Percentiles rank a stretch among this genome's conserved stretches.
Conservation (phyloP, 805 yeast genomes). For the Tetrapisispora pingtungensis region DNA sequence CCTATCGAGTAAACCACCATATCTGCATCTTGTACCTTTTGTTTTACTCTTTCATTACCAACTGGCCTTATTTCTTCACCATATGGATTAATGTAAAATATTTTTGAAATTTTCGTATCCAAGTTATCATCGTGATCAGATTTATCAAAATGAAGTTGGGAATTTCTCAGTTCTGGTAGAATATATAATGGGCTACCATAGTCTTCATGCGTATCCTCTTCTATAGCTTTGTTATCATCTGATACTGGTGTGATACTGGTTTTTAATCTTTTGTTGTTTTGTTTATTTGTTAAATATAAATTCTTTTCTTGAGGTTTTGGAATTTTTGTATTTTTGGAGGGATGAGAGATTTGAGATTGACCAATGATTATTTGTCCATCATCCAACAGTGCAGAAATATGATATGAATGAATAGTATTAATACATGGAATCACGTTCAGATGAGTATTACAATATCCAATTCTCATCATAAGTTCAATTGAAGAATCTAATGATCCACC, state of each 20-base stretch:
- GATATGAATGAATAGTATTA: constrained; percentile 76
- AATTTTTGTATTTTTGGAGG: constrained; percentile 26
- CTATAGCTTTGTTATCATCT: constrained; percentile 6
- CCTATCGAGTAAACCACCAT: constrained; percentile 73
- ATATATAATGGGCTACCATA: constrained; percentile 38
- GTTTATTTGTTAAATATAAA: not conserved
- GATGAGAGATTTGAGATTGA: constrained; percentile 90
- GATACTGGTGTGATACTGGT: not conserved
- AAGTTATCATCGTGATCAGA: constrained; percentile 44
- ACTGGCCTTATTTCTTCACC: constrained; percentile 78
- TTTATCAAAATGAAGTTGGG: constrained; percentile 68
- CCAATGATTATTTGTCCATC: constrained; percentile 76
- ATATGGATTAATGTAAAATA: constrained; percentile 75
- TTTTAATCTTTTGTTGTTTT: too few relatives aligned
- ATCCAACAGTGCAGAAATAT: constrained; percentile 63
- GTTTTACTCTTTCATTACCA: constrained; percentile 53
- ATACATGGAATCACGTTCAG: constrained; percentile 67
- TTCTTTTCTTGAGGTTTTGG: not conserved
- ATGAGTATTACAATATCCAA: constrained; percentile 37
- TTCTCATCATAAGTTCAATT: constrained; percentile 59
- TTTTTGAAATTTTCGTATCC: constrained; percentile 61
- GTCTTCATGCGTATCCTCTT: constrained; percentile 46
- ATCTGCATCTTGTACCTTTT: constrained; percentile 40
- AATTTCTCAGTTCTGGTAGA: constrained; percentile 65
- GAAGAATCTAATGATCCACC: constrained; percentile 86